These are phyloP conservation scores for Monosporozyma servazzii DNA, from an alignment of 805 yeast species.

Conservation along the genomic window DNA sequence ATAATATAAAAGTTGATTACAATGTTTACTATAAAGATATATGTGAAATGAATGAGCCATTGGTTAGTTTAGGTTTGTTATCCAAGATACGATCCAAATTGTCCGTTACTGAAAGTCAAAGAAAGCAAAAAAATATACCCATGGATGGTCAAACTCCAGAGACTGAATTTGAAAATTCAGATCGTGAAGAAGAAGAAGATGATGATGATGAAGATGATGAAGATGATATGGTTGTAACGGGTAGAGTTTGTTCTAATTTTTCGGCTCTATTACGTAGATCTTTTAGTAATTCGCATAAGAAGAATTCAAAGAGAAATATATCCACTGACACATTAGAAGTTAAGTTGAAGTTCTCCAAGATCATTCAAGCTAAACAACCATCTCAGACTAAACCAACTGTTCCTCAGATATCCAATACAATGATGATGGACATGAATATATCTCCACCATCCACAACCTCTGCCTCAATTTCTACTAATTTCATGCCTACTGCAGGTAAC, in stretches of 20 bases:
- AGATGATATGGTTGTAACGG: slow-evolving; percentile 21
- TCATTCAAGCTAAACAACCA: slow-evolving; percentile 6
- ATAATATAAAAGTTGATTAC: slow-evolving; percentile 18
- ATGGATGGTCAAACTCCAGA: neutral
- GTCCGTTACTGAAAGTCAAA: neutral
- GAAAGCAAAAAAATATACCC: neutral
- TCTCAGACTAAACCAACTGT: neutral
- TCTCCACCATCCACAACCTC: neutral
- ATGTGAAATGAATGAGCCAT: slow-evolving; percentile 29
- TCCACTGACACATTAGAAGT: slow-evolving; percentile 27
- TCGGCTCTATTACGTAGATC: slow-evolving; percentile 26
- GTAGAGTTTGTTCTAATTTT: slow-evolving; percentile 31
- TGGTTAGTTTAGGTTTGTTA: slow-evolving; percentile 28
- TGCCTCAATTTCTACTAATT: neutral
- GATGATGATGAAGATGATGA: slow-evolving; percentile 17
- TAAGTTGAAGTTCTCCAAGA: slow-evolving; percentile 26
- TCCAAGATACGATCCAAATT: slow-evolving; percentile 24
- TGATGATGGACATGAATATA: neutral
- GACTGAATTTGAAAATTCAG: neutral
- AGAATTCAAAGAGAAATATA: slow-evolving; percentile 4
- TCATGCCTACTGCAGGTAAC: neutral
- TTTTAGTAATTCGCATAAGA: slow-evolving; percentile 14
- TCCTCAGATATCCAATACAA: neutral
- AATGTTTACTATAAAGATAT: slow-evolving; percentile 29
- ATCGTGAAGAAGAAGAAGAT: slow-evolving; percentile 7